Evolutionary conservation across 2,329 filamentous ascomycete genomes (phyloP), one percentile per base, ranked within the genome.

Genomic region (Stemphylium lycopersici): DNA sequence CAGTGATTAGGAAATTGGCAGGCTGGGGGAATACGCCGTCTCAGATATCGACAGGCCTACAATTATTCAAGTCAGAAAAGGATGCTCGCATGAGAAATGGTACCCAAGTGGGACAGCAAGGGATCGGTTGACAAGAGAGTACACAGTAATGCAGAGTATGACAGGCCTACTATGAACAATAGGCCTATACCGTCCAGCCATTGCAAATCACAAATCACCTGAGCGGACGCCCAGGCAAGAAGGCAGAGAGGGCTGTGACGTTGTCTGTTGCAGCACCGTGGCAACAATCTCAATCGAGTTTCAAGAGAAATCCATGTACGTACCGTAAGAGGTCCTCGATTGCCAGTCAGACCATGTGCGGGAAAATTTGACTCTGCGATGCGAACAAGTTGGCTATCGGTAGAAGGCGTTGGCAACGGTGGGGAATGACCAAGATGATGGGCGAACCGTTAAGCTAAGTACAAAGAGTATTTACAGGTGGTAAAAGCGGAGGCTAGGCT

Each of bases 291-390:
- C 68, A 66, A 64, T 40, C 59, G 65, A 56, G 71, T 73, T 74
- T 74, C 69, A 72, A 63, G 63, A 67, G 47, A 54, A 57, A 65
- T 55, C 51, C 47, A 54, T 56, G 62, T 66, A 74, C 72, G 60
- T 74, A 75, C 72, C 66, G 58, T 61, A 65, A 64, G 49, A 50
- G 89, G 79, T 68, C 51, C 39, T 48, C 46, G 45, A 60, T 42
- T 44, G 52, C 41, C 58, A 52, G 52, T 68, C 64, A 68, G 65
- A 71, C 66, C 47, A 60, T 55, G n/a, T 56, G 61, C 64, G 56
- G 51, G 65, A 66, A 57, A 55, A 57, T 58, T 48, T 49, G 47
- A 44, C 39, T 56, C 52, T 58, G 32, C 10, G 40, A 37, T 32
- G 33, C 34, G 55, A 37, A 51, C 31, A 34, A 38, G 41, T 32